Base-by-base conservation (phyloP, 768 basidiomycete genomes). In the Kwoniella bestiolae region DNA sequence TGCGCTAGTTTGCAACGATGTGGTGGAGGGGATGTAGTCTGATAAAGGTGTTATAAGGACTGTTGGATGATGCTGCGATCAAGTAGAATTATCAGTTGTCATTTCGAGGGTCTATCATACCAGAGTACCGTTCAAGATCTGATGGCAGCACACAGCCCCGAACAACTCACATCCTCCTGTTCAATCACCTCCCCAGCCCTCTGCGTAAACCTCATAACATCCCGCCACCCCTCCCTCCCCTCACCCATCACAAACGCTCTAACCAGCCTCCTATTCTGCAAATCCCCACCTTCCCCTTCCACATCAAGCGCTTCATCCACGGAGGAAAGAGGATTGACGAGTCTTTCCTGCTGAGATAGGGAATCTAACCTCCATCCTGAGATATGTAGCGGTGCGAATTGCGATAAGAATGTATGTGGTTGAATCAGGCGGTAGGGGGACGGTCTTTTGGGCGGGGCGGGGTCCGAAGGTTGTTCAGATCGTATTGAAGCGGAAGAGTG, bases 321-420 rank as follows among this genome's bases (percentile, higher is more conserved):
- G 1, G 23, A 11, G 12, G 18, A 29, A n/a, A 34, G 50, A 4
- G 52, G 52, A 23, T 56, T 53, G 3, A 51, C 23, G 23, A 57
- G 9, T 23, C 34, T 44, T 6, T 55, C 47, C 29, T 41, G 56
- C 23, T 32, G 31, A 23, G 35, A 26, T 12, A 76, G 50, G 7
- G 44, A 9, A 46, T 65, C 72, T 3, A 76, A 59, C 18, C 75
- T 68, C 75, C 75, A 76, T 34, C 75, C 75, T 51, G 51, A 55
- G 18, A 70, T 65, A 25, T 76, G 72, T 2, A 76, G 60, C n/a
- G 75, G 75, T 18, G 75, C 72, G 35, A 76, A 76, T 18, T 65
- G 18, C 1, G 66, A 55, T 11, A 72, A 49, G 63, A 76, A 76
- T 4, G 62, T 63, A 18, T 71, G 67, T 18, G 70, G 61, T 12